Conservation (phyloP, 2,329 filamentous ascomycete genomes). For the Sphaerulina vaccinii region DNA sequence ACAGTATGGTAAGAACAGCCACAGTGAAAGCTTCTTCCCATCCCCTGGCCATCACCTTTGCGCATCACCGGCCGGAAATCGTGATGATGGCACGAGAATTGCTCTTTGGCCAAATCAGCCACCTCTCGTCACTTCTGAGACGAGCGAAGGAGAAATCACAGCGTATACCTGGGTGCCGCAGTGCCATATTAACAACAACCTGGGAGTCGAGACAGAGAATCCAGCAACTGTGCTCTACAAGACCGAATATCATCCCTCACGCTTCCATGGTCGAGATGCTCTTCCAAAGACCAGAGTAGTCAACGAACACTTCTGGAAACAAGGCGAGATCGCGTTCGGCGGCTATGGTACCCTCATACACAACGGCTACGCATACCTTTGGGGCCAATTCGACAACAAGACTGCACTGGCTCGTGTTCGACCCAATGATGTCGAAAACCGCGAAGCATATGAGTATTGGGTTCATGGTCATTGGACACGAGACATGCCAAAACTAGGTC, state of each 20-base stretch:
- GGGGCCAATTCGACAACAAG: conserved; percentile 16
- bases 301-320: conserved; percentile 20
- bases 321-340: conserved; percentile 19
- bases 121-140: conserved; percentile 17
- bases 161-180: conserved; percentile 23
- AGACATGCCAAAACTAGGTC: conserved; percentile 8
- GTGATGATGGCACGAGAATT: conserved; percentile 18
- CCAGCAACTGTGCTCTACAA: conserved; percentile 20
- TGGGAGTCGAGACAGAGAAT: conserved; percentile 15
- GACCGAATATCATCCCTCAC: conserved; percentile 13
- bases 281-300: conserved; percentile 20
- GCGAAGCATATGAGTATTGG: conserved; percentile 18
- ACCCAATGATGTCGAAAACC: conserved; percentile 16
- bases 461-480: conserved; percentile 18
- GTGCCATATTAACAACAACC: conserved; percentile 17
- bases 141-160: conserved; percentile 14
- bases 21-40: conserved; percentile 20
- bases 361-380: conserved; percentile 18
- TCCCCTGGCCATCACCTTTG: conserved; percentile 12
- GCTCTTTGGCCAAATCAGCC: conserved; percentile 21
- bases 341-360: conserved; percentile 17
- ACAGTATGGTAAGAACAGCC: conserved; percentile 19
- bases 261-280: conserved; percentile 11
- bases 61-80: conserved; percentile 14
- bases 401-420: conserved; percentile 20